Evolutionary conservation across 805 yeast species (phyloP).

Genomic region (Yarrowia sp.): DNA sequence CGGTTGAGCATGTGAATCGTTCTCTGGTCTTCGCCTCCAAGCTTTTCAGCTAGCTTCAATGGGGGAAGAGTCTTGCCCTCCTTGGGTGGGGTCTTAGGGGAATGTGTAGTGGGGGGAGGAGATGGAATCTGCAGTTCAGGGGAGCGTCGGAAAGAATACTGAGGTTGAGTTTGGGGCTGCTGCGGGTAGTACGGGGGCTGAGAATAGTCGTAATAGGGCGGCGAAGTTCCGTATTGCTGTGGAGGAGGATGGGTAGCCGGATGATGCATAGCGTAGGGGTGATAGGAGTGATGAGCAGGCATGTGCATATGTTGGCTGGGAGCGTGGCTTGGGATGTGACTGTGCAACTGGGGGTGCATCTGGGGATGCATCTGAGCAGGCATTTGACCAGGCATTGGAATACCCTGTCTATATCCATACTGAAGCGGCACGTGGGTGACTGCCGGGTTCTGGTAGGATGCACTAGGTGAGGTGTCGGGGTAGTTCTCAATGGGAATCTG

Average conservation of each 20-base stretch:
- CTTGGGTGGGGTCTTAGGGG: slow-evolving; percentile 31
- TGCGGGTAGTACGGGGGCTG: slow-evolving; percentile 16
- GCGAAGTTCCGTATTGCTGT: slow-evolving; percentile 29
- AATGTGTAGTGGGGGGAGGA: slow-evolving; percentile 30
- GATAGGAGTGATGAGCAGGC: slow-evolving; percentile 26
- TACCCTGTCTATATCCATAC: slow-evolving; percentile 32
- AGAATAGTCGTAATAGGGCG: slow-evolving; percentile 23
- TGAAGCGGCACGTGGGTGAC: slow-evolving; percentile 29
- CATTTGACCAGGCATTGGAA: slow-evolving; percentile 29
- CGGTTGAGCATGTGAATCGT: slow-evolving; percentile 36
- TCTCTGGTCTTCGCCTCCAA: slow-evolving; percentile 33
- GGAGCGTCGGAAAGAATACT: slow-evolving; percentile 24
- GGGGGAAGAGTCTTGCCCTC: slow-evolving; percentile 31
- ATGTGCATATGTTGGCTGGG: slow-evolving; percentile 29
- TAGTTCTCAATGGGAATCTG: slow-evolving; percentile 47
- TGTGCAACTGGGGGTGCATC: slow-evolving; percentile 24
- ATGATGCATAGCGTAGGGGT: slow-evolving; percentile 31
- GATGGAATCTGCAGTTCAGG: slow-evolving; percentile 33
- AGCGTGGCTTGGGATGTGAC: slow-evolving; percentile 23
- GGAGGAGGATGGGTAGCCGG: not conserved
- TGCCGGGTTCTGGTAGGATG: slow-evolving; percentile 39
- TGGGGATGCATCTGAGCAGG: slow-evolving; percentile 20
- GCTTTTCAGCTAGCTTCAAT: slow-evolving; percentile 25
- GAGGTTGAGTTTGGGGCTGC: slow-evolving; percentile 17
- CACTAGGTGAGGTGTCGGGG: slow-evolving; percentile 42